Conservation (phyloP, 768 basidiomycete genomes). For the Boletus coccyginus region DNA sequence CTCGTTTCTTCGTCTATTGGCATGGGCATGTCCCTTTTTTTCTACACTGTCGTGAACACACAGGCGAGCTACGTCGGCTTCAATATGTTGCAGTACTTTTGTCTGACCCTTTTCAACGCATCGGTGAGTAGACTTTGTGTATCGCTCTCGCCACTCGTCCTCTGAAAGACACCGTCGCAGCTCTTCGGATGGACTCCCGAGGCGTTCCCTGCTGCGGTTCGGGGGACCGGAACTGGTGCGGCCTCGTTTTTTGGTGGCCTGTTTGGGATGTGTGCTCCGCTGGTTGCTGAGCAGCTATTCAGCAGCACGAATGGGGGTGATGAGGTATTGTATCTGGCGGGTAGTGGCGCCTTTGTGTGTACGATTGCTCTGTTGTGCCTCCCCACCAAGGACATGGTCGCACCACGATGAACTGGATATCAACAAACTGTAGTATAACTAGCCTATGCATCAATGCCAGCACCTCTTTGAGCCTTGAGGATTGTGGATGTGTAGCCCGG, state of each 20-base stretch:
- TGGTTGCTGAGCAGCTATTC: constrained; percentile 7
- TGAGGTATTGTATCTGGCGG: constrained; percentile 11
- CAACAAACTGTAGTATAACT: no score
- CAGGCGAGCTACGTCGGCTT: constrained; percentile 11
- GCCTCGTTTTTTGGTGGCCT: constrained; percentile 4
- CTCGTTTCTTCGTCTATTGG: constrained; percentile 13
- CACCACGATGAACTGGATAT: constrained; percentile 8
- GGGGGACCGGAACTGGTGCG: constrained; percentile 13
- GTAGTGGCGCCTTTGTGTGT: constrained; percentile 7
- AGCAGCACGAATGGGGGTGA: not conserved
- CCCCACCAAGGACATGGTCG: constrained; percentile 14
- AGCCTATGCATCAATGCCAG: no score
- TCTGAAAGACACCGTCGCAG: not conserved
- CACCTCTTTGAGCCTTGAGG: no score
- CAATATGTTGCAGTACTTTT: constrained; percentile 10
- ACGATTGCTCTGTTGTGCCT: constrained; percentile 5
- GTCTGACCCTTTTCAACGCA: constrained; percentile 8
- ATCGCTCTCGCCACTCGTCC: not conserved
- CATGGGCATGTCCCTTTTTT: constrained; percentile 5
- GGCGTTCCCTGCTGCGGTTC: constrained; percentile 12
- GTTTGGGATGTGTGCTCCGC: not conserved
- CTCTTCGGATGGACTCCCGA: constrained; percentile 18
- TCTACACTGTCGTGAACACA: constrained; percentile 10
- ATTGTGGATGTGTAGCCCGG: no score
- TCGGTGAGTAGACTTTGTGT: not conserved